phyloP scores from a whole-genome alignment of 2,329 filamentous ascomycete genomes.

The Claviceps quebecensis region DNA sequence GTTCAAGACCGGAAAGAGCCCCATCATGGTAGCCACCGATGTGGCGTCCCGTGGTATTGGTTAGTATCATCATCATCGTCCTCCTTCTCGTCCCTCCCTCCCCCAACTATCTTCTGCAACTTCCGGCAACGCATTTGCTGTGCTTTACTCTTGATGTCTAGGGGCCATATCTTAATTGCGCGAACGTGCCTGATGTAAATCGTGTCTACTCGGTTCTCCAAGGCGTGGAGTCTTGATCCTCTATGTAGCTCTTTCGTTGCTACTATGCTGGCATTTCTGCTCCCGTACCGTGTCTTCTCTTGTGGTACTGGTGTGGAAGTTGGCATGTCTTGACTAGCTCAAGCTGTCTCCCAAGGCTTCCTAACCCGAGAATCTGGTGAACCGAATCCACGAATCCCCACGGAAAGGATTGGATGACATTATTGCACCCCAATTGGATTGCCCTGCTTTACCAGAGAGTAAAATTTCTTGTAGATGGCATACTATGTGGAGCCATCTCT shows the following conservation, averaged over 20 bases:
- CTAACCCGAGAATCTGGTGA: slow-evolving; percentile 43
- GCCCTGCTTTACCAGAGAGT: slow-evolving; percentile 44
- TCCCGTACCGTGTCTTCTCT: slow-evolving; percentile 47
- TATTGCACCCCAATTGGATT: slow-evolving; percentile 38
- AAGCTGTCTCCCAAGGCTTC: slow-evolving; percentile 52
- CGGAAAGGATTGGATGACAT: slow-evolving; percentile 32
- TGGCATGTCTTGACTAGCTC: slow-evolving; percentile 64
- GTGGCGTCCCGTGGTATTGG: slow-evolving; percentile 99
- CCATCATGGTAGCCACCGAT: slow-evolving; percentile 99
- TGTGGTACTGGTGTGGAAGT: slow-evolving; percentile 64
- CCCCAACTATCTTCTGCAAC: slow-evolving; percentile 35
- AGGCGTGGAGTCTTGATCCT: slow-evolving; percentile 69
- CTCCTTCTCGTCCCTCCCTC: slow-evolving; percentile 13
- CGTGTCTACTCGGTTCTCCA: slow-evolving; percentile 71
- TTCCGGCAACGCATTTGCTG: slow-evolving; percentile 46
- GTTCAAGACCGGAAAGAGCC: slow-evolving; percentile 98
- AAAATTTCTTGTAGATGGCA: slow-evolving; percentile 31
- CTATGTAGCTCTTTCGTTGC: slow-evolving; percentile 34
- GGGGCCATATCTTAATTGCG: slow-evolving; percentile 70
- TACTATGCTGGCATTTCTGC: slow-evolving; percentile 66
- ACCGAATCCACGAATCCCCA: slow-evolving; percentile 25
- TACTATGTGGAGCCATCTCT: slow-evolving; percentile 31
- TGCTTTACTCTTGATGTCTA: slow-evolving; percentile 86
- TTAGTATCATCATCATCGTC: slow-evolving; percentile 54
- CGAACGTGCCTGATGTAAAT: slow-evolving; percentile 80